A percentile compares a stretch with the other conserved stretches of the same genome.
Evolutionary conservation across 257 asterid species (phyloP).

Genomic region (Solanum lignicaule): DNA sequence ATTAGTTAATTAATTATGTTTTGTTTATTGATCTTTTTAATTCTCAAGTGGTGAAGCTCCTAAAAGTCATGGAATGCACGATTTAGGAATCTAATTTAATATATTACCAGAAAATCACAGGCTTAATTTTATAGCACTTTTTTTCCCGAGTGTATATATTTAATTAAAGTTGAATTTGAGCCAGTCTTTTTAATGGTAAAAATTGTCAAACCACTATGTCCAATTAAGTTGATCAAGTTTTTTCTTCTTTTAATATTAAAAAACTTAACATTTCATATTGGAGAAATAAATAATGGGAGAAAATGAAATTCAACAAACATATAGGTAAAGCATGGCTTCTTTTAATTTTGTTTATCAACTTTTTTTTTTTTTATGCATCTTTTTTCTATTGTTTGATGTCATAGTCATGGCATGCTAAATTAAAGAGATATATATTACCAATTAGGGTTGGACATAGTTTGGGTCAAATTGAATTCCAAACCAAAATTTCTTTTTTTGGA

Average conservation of each 20-base stretch:
- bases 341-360: neutral
- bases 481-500: no score
- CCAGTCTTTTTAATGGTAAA: neutral
- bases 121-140: neutral
- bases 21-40: neutral
- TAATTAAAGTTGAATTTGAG: neutral
- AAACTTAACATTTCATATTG: neutral
- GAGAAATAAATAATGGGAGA: neutral
- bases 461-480: neutral
- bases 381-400: neutral
- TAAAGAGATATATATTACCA: neutral
- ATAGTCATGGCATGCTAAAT: neutral
- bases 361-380: neutral
- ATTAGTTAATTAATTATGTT: neutral
- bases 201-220: neutral
- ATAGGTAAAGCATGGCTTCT: neutral
- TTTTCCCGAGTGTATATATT: neutral
- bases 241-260: neutral
- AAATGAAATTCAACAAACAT: neutral
- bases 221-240: neutral
- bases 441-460: neutral
- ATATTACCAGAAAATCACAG: neutral
- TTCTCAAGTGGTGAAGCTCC: neutral
- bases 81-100: neutral
- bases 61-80: neutral